These are phyloP conservation scores for Phoma herbarum DNA, from an alignment of 2,329 filamentous ascomycete genomes.

Conservation along the genomic window DNA sequence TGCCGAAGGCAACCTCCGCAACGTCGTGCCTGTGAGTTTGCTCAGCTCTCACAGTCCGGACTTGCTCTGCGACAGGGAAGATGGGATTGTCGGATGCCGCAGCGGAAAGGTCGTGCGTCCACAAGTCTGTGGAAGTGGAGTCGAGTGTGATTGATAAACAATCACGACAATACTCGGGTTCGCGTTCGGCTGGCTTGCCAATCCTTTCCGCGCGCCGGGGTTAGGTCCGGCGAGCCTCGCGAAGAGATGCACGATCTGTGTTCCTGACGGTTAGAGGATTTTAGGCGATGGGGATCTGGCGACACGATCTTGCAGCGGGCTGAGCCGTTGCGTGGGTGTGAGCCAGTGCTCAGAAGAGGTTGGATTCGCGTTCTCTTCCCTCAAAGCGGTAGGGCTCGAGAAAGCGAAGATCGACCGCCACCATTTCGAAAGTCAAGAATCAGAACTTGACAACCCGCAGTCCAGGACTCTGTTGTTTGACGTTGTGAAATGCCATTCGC, in stretches of 20 bases:
- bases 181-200: constrained; percentile 18
- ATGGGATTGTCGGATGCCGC: not conserved
- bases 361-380: constrained; percentile 12
- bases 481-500: not conserved
- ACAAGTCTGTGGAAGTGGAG: not conserved
- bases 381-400: not conserved
- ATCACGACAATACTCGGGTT: constrained; percentile 1
- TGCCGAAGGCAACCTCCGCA: constrained; percentile 1
- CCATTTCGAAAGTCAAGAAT: not conserved
- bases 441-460: not conserved
- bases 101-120: not conserved
- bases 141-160: constrained; percentile 1
- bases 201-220: not conserved
- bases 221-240: constrained; percentile 1
- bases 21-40: not conserved
- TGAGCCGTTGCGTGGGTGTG: constrained; percentile 5
- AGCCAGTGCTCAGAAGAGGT: constrained; percentile 1
- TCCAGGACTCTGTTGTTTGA: not conserved
- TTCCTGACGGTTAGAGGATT: constrained; percentile 4
- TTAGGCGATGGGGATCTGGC: constrained; percentile 10
- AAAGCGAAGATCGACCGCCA: not conserved
- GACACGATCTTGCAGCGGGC: constrained; percentile 9
- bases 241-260: constrained; percentile 14
- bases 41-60: not conserved
- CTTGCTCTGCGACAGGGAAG: not conserved